Conservation (phyloP, 2,329 filamentous ascomycete genomes). For the Colletotrichum godetiae region DNA sequence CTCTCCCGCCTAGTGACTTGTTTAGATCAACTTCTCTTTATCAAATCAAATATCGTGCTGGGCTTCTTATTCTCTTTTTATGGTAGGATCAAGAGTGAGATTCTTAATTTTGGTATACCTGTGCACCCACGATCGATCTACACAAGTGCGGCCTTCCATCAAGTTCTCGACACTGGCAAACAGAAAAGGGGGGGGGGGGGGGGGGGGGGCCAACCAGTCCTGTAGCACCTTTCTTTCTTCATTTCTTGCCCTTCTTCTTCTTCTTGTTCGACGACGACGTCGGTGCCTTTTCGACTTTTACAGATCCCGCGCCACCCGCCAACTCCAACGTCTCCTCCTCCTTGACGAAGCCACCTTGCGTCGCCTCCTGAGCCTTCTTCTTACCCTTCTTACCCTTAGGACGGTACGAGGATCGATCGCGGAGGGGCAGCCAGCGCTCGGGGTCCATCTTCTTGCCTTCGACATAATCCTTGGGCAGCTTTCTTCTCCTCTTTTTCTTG, state of each 20-base stretch:
- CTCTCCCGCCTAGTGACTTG: no score
- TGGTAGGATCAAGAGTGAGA: background rate
- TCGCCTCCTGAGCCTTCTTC: conserved; percentile 81
- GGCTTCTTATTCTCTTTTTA: no score
- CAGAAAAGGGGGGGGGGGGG: background rate
- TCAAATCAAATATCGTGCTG: no score
- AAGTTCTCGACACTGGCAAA: background rate
- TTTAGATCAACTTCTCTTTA: no score
- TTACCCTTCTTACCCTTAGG: conserved; percentile 94
- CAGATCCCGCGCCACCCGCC: conserved; percentile 70
- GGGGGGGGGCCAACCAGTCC: background rate
- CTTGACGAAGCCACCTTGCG: conserved; percentile 85
- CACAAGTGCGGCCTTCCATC: background rate
- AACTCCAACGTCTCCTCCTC: conserved; percentile 77
- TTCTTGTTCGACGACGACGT: conserved; percentile 51
- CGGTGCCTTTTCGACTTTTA: conserved; percentile 72
- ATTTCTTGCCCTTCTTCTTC: conserved; percentile 68
- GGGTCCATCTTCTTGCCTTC: conserved; percentile 85
- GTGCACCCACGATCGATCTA: background rate
- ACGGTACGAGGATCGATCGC: conserved; percentile 87
- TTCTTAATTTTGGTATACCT: conserved; percentile 3
- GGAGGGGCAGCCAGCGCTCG: conserved; percentile 92
- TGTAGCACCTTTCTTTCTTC: conserved; percentile 29
- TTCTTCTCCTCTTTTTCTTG: conserved; percentile 66
- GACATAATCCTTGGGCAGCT: conserved; percentile 79